Evolutionary conservation across 495 filamentous ascomycete genomes (phyloP).

Genomic region (Talaromyces borbonicus): DNA sequence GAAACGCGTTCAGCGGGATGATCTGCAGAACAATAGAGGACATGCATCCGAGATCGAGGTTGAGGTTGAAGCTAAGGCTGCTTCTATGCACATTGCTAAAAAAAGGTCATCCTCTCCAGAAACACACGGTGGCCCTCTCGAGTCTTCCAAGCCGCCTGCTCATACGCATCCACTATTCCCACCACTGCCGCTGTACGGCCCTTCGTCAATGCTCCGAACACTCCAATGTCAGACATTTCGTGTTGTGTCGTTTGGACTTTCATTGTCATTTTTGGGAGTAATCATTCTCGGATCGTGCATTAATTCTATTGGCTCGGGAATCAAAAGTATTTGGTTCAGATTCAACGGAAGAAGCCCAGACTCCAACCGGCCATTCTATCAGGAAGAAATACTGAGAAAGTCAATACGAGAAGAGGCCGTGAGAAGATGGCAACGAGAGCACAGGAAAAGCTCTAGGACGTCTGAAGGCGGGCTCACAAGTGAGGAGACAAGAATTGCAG

Average conservation of each 20-base stretch:
- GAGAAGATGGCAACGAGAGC: conserved; percentile 53
- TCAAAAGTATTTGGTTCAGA: conserved; percentile 36
- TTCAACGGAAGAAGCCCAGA: conserved; percentile 48
- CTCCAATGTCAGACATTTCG: conserved; percentile 57
- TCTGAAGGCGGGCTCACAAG: background rate
- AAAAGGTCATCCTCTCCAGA: background rate
- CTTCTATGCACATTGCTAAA: background rate
- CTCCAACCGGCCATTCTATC: conserved; percentile 52
- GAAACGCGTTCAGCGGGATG: too few relatives aligned
- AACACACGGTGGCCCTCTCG: conserved; percentile 12
- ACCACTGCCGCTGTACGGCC: conserved; percentile 73
- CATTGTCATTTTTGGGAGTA: conserved; percentile 61
- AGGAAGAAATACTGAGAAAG: conserved; percentile 53
- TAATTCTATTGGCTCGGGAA: conserved; percentile 44
- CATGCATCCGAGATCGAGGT: background rate
- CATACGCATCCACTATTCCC: conserved; percentile 81
- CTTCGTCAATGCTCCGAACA: conserved; percentile 51
- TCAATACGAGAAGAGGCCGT: conserved; percentile 45
- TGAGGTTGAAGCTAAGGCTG: background rate
- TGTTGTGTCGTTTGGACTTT: conserved; percentile 59
- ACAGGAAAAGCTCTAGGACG: conserved; percentile 16
- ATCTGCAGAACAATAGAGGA: too few relatives aligned
- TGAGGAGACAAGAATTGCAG: background rate
- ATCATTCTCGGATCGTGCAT: conserved; percentile 66
- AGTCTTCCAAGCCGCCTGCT: conserved; percentile 39